A percentile compares a stretch with the other conserved stretches of the same genome.
These are phyloP conservation scores for Alternaria gaisen DNA, from an alignment of 2,329 filamentous ascomycete genomes.

Conservation along the genomic window DNA sequence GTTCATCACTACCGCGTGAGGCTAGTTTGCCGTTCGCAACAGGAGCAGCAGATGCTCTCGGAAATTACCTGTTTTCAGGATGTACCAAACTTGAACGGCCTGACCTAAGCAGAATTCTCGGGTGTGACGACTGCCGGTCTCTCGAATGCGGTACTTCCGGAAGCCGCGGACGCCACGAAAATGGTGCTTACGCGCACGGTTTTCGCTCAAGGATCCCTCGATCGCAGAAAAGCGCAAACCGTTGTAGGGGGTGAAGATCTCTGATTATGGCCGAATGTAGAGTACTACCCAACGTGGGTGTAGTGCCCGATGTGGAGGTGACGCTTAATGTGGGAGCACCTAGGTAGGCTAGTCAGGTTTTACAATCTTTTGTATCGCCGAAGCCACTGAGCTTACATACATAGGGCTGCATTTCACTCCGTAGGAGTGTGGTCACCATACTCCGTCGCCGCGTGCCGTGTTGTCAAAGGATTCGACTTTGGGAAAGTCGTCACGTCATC, in stretches of 20 bases:
- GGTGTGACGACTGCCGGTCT: neutral
- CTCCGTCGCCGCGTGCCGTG: neutral
- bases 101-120: neutral
- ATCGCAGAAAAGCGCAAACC: neutral
- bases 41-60: neutral
- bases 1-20: neutral
- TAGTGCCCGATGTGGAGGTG: neutral
- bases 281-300: neutral
- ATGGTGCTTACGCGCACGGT: neutral
- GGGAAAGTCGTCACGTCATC: neutral
- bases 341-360: neutral
- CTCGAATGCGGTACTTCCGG: neutral
- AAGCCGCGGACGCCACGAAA: neutral
- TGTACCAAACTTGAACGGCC: neutral
- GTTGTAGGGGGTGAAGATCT: neutral
- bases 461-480: neutral
- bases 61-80: neutral
- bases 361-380: neutral
- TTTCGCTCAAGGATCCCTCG: neutral
- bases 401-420: neutral
- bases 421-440: too few relatives aligned
- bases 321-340: neutral
- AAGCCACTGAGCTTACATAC: neutral
- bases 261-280: neutral
- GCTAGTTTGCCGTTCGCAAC: neutral